Conservation (phyloP, 2,329 filamentous ascomycete species). For the Calonectria multiphialidica region DNA sequence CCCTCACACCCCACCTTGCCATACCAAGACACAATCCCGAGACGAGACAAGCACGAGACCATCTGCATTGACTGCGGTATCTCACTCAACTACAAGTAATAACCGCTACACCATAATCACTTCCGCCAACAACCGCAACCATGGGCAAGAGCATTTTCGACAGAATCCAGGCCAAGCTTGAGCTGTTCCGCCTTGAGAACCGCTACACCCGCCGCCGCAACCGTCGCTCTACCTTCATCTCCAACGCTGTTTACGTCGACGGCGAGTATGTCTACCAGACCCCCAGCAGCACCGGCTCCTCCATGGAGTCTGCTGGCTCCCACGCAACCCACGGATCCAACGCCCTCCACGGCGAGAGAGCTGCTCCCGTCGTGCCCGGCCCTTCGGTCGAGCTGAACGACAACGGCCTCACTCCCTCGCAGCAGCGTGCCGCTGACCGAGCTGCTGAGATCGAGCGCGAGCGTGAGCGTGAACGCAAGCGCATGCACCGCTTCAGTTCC, state of each 20-base stretch:
- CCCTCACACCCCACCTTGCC: conserved; percentile 37
- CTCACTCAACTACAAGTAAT: conserved; percentile 27
- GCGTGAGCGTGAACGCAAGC: conserved; percentile 57
- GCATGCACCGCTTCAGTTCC: conserved; percentile 66
- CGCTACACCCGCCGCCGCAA: conserved; percentile 90
- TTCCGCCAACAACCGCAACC: conserved; percentile 35
- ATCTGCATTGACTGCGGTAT: conserved; percentile 41
- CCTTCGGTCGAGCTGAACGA: conserved; percentile 41
- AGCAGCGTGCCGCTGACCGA: conserved; percentile 22
- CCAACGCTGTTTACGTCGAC: conserved; percentile 91
- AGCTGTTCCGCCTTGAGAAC: conserved; percentile 95
- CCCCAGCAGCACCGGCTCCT: conserved; percentile 69
- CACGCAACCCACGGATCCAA: conserved; percentile 39
- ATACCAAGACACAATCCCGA: conserved; percentile 17
- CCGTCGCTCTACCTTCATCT: conserved; percentile 89
- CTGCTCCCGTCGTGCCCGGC: conserved; percentile 36
- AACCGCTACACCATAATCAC: background rate
- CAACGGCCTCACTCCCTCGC: conserved; percentile 27
- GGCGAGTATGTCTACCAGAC: conserved; percentile 92
- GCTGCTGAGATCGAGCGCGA: background rate
- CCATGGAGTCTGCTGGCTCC: conserved; percentile 49
- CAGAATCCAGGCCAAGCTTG: conserved; percentile 77
- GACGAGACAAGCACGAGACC: conserved; percentile 26
- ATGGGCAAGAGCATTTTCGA: conserved; percentile 68
- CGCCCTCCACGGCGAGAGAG: conserved; percentile 52